A percentile compares a stretch with the other conserved stretches of the same genome.
phyloP scores from a whole-genome alignment of 345 rosid species.

The Toxicodendron radicans region DNA sequence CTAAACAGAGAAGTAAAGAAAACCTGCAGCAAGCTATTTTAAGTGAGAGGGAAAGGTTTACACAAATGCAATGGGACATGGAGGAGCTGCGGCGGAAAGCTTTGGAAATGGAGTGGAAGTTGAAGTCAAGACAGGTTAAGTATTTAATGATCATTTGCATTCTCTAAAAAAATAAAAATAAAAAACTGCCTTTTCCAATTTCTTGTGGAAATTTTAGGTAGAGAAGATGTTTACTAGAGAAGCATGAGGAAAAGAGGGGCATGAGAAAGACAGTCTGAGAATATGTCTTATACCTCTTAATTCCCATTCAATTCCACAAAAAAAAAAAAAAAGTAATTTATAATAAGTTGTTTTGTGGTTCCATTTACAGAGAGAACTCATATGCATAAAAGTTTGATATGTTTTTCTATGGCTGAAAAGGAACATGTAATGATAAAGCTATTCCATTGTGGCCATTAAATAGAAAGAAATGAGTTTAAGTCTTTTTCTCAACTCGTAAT shows the following conservation, averaged over 20 bases:
- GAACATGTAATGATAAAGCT: neutral
- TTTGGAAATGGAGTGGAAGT: constrained; percentile 86
- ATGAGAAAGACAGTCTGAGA: neutral
- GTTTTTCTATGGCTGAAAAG: neutral
- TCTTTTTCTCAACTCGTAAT: neutral
- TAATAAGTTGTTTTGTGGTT: neutral
- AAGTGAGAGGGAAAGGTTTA: constrained; percentile 81
- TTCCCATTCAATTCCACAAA: constrained; percentile 1
- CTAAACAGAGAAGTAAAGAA: constrained; percentile 87
- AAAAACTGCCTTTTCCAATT: neutral
- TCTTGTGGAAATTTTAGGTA: neutral
- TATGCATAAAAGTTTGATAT: neutral
- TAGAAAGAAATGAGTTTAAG: neutral
- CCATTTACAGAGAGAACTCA: neutral
- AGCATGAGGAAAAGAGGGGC: neutral
- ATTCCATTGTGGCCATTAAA: neutral
- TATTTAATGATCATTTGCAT: neutral
- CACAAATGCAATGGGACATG: constrained; percentile 99
- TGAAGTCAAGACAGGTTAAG: constrained; percentile 70
- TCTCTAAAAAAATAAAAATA: too few species aligned
- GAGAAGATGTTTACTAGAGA: constrained; percentile 6
- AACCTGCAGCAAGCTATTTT: constrained; percentile 85
- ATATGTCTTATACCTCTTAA: neutral
- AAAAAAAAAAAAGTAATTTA: neutral
- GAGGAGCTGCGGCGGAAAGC: constrained; percentile 85